phyloP scores from a whole-genome alignment of 768 basidiomycete genomes.

The Mycena kentingensis region DNA sequence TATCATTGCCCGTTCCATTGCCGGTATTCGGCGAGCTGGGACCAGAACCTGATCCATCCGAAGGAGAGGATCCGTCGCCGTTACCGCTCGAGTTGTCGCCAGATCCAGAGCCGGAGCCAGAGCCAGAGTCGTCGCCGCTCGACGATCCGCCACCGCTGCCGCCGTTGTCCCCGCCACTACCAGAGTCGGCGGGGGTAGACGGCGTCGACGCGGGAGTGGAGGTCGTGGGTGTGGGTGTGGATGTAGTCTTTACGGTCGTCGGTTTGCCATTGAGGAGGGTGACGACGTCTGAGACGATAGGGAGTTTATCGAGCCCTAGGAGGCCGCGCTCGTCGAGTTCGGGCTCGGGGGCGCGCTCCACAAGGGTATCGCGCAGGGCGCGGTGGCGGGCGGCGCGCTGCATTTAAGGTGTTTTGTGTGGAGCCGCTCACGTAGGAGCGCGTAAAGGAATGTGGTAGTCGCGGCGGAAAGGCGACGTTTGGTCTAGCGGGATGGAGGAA shows the following conservation, averaged over 20 bases:
- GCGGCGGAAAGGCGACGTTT: too few species aligned
- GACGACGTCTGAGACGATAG: constrained; percentile 41
- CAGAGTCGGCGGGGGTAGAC: constrained; percentile 13
- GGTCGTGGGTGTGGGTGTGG: constrained; percentile 19
- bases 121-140: constrained; percentile 11
- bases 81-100: background rate
- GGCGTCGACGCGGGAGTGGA: constrained; percentile 21
- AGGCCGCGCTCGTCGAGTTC: constrained; percentile 40
- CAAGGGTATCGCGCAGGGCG: too few species aligned
- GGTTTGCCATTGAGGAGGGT: constrained; percentile 34
- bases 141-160: constrained; percentile 7
- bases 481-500: too few species aligned
- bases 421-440: too few species aligned
- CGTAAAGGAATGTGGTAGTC: too few species aligned
- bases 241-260: constrained; percentile 7
- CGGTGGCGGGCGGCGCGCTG: too few species aligned
- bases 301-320: constrained; percentile 41
- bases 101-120: constrained; percentile 10
- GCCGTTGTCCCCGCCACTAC: constrained; percentile 1
- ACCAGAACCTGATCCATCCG: background rate
- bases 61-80: background rate
- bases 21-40: background rate
- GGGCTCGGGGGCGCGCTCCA: too few species aligned
- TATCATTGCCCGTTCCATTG: background rate
- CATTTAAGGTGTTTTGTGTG: too few species aligned